Base-by-base conservation (phyloP, 2,329 filamentous ascomycete species). In the Diaporthe ilicicola region DNA sequence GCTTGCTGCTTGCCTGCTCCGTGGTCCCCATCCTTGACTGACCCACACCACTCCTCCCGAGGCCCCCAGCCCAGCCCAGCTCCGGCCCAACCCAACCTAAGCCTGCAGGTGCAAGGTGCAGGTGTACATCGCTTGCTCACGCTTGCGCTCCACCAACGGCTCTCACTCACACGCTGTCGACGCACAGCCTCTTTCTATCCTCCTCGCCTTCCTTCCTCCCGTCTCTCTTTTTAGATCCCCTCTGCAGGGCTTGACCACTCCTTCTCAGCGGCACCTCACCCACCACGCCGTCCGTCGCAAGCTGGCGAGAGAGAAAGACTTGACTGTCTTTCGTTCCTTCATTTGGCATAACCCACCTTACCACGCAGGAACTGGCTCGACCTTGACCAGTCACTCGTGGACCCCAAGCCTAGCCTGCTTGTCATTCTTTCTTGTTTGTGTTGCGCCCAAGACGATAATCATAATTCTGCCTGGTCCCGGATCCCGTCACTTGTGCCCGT, bases 161-260 rank as follows among this genome's bases (percentile, higher is more conserved):
- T n/a, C 42, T 62, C 42, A 34, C 24, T 62, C 27, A 34, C 27
- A 48, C 59, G 32, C 59, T 37, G 48, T n/a, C 44, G 12, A 37
- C 44, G 59, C 59, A 64, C 59, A 64, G 59, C 59, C 62, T 67
- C 67, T 62, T 56, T 54, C 51, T 54, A 34, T 29, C 12, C n/a
- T 27, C 50, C 48, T 29, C 50, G 46, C 34, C 50, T 70, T 34
- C 65, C 51, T 65, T 69, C 68, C 67, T 62, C 69, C 70, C 62
- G 51, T 72, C 70, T 68, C 61, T 70, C 69, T 74, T 72, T 69
- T 69, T 66, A 70, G 59, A 64, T 50, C 54, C 46, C 50, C 39
- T 67, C 56, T 55, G 44, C 70, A 44, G 37, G 37, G 61, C 19
- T 44, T 51, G 72, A 42, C 29, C 59, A 46, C 59, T 70, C 56